Evolutionary conservation across 2,329 filamentous ascomycete species (phyloP).

Genomic region (Neonectria coccinea): DNA sequence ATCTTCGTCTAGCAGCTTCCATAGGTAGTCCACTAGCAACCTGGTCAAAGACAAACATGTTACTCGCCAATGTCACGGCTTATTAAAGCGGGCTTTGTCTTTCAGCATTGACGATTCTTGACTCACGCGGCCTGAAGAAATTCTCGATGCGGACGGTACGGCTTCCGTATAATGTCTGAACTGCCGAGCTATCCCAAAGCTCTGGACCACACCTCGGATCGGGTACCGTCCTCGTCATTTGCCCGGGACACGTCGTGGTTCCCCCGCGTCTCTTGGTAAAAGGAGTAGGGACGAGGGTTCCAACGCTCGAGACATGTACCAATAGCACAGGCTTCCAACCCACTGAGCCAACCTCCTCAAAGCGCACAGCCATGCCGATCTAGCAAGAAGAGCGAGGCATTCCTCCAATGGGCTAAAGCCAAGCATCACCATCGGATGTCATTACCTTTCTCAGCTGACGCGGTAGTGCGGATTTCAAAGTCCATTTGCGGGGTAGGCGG

Average conservation of each 20-base stretch:
- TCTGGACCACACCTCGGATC: slow-evolving; percentile 11
- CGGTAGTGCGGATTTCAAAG: slow-evolving; percentile 41
- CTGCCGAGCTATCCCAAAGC: slow-evolving; percentile 23
- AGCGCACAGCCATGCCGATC: slow-evolving; percentile 31
- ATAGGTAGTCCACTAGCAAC: background rate
- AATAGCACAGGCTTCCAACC: slow-evolving; percentile 42
- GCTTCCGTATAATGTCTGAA: slow-evolving; percentile 13
- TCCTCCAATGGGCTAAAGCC: slow-evolving; percentile 34
- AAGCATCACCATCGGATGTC: slow-evolving; percentile 31
- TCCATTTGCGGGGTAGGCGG: slow-evolving; percentile 46
- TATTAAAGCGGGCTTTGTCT: slow-evolving; percentile 1
- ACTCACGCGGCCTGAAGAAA: slow-evolving; percentile 14
- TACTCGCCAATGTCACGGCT: slow-evolving; percentile 6
- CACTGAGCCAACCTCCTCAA: slow-evolving; percentile 32
- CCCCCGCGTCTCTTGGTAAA: slow-evolving; percentile 9
- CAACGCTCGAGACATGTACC: slow-evolving; percentile 31
- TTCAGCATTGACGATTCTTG: slow-evolving; percentile 3
- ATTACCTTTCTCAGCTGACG: slow-evolving; percentile 42
- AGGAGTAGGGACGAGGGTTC: background rate
- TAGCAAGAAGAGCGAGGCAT: slow-evolving; percentile 16
- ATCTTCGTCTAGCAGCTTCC: slow-evolving; percentile 23
- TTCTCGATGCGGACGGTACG: slow-evolving; percentile 8
- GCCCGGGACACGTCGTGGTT: slow-evolving; percentile 17
- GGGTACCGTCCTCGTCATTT: slow-evolving; percentile 25
- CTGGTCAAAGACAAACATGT: slow-evolving; percentile 8